Conservation (phyloP, 495 filamentous ascomycete species). For the Chaetomium fimeti region DNA sequence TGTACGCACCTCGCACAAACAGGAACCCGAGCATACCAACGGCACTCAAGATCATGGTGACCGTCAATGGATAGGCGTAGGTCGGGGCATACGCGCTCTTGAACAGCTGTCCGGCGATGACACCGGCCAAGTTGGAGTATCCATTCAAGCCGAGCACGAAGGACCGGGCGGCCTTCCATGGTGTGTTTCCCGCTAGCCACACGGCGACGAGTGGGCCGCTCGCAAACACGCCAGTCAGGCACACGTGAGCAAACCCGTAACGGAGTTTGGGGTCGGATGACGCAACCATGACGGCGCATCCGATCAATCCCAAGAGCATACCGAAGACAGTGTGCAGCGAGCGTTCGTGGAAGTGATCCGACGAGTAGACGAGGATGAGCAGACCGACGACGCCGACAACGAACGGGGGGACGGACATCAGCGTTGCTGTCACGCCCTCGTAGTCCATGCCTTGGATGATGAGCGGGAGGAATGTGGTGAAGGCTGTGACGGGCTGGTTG, state of each 20-base stretch:
- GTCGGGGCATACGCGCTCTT: constrained; percentile 37
- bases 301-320: constrained; percentile 6
- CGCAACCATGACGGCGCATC: constrained; percentile 3
- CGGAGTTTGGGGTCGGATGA: constrained; percentile 6
- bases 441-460: constrained; percentile 43
- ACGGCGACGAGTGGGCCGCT: constrained; percentile 11
- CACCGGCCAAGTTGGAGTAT: constrained; percentile 40
- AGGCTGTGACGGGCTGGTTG: constrained; percentile 30
- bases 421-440: constrained; percentile 49
- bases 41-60: constrained; percentile 38
- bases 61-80: constrained; percentile 36
- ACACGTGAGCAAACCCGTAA: not conserved
- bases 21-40: constrained; percentile 29
- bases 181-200: constrained; percentile 29
- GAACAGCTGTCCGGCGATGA: constrained; percentile 40
- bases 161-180: constrained; percentile 27
- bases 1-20: constrained; percentile 24
- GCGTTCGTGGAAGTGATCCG: constrained; percentile 13
- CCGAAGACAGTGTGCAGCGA: constrained; percentile 8
- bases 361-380: constrained; percentile 12
- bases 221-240: constrained; percentile 1
- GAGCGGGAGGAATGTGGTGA: constrained; percentile 37
- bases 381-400: constrained; percentile 18
- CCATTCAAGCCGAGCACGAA: constrained; percentile 36
- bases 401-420: constrained; percentile 31